Conservation (phyloP, 352 stramenopile species). For the Peronospora destructor region DNA sequence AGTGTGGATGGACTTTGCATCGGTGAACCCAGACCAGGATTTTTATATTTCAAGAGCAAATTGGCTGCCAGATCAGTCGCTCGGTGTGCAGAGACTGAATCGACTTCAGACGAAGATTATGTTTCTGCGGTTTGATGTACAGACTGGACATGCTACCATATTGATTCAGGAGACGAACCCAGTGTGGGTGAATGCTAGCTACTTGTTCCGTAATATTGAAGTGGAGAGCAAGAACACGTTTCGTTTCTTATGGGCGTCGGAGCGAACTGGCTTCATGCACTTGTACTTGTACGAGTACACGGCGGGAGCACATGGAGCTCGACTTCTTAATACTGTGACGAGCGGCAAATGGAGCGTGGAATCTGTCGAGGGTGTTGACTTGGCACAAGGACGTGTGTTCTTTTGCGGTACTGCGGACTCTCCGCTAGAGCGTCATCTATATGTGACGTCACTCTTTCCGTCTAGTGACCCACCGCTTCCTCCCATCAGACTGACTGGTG, state of each 20-base stretch:
- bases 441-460: slow-evolving; percentile 68
- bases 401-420: slow-evolving; percentile 84
- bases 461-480: slow-evolving; percentile 35
- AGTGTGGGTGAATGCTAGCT: slow-evolving; percentile 94
- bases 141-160: slow-evolving; percentile 51
- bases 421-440: slow-evolving; percentile 88
- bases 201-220: slow-evolving; percentile 88
- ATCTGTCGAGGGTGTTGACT: slow-evolving; percentile 76
- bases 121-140: slow-evolving; percentile 77
- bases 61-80: slow-evolving; percentile 91
- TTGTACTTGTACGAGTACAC: slow-evolving; percentile 94
- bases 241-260: slow-evolving; percentile 92
- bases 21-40: slow-evolving; percentile 38
- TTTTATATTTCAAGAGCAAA: slow-evolving; percentile 91
- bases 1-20: slow-evolving; percentile 71
- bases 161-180: slow-evolving; percentile 87
- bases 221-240: slow-evolving; percentile 75
- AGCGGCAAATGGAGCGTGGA: slow-evolving; percentile 68
- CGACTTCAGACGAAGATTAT: slow-evolving; percentile 64
- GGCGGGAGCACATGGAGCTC: slow-evolving; percentile 25
- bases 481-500: slow-evolving; percentile 60
- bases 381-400: slow-evolving; percentile 80
- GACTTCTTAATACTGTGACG: slow-evolving; percentile 57
- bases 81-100: slow-evolving; percentile 87
- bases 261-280: slow-evolving; percentile 91